phyloP scores from a whole-genome alignment of 805 yeast genomes.

The Wickerhamomyces mucosus region DNA sequence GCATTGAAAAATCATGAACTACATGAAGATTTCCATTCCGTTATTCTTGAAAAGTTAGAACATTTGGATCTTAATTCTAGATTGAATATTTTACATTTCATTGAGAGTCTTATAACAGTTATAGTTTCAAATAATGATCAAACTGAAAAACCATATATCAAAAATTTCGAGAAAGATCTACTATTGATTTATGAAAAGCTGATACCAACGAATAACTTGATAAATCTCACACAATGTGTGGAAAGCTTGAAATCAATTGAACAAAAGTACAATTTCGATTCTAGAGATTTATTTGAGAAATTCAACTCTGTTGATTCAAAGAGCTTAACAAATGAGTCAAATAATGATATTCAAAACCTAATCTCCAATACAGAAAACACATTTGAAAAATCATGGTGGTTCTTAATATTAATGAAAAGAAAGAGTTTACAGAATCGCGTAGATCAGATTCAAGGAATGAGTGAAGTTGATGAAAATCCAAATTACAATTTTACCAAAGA shows the following conservation, averaged over 20 bases:
- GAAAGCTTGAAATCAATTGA: constrained; percentile 13
- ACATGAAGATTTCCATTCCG: constrained; percentile 60
- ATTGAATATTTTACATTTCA: constrained; percentile 57
- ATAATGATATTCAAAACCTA: not conserved
- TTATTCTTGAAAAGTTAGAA: constrained; percentile 51
- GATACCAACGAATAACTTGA: constrained; percentile 23
- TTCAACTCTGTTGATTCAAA: constrained; percentile 3
- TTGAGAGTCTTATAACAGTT: constrained; percentile 48
- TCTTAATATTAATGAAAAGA: constrained; percentile 1
- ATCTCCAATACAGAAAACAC: not conserved
- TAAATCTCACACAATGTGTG: constrained; percentile 12
- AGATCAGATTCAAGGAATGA: constrained; percentile 9
- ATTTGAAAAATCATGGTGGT: not conserved
- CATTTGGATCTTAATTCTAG: constrained; percentile 48
- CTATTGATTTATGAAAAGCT: constrained; percentile 24
- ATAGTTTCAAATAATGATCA: constrained; percentile 11
- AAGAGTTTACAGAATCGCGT: constrained; percentile 17
- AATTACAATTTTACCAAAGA: constrained; percentile 23
- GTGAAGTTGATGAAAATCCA: constrained; percentile 1
- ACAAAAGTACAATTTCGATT: constrained; percentile 6
- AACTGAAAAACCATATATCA: constrained; percentile 14
- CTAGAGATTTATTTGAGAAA: constrained; percentile 1
- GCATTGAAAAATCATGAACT: constrained; percentile 48
- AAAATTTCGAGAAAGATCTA: constrained; percentile 24
- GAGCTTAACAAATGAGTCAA: constrained; percentile 1